These are phyloP conservation scores for Cucumis hystrix DNA, from an alignment of 306 rosid species.

Conservation along the genomic window DNA sequence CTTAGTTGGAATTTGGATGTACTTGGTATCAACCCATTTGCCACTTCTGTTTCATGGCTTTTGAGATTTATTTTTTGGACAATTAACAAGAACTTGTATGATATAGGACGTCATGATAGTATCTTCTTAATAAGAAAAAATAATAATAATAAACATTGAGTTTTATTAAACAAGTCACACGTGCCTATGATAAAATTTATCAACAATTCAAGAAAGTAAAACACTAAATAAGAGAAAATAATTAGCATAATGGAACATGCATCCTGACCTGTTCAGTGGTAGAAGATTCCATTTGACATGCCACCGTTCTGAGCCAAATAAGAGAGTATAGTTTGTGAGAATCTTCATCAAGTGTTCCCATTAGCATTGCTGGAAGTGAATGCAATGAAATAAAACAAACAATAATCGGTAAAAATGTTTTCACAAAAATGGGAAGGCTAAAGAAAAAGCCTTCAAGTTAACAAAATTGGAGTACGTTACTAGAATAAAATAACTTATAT, in stretches of 20 bases:
- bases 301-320: conserved; percentile 78
- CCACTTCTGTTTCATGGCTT: background rate
- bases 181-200: background rate
- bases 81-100: background rate
- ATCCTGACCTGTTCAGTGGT: conserved; percentile 54
- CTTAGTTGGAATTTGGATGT: background rate
- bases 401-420: conserved; percentile 11
- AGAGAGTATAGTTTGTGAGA: conserved; percentile 72
- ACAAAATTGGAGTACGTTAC: background rate
- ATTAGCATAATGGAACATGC: background rate
- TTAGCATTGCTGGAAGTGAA: conserved; percentile 51
- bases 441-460: background rate
- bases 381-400: conserved; percentile 9
- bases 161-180: background rate
- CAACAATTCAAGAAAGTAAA: background rate
- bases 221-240: background rate
- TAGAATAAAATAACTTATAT: background rate
- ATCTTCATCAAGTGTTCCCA: conserved; percentile 63
- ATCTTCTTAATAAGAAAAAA: background rate
- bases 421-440: conserved; percentile 9
- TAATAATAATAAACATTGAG: background rate
- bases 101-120: background rate
- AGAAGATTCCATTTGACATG: conserved; percentile 92
- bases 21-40: background rate
- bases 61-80: background rate